Evolutionary conservation across 805 yeast species (phyloP), one percentile per base, ranked within the genome.

Genomic region (Vanderwaltozyma polyspora): DNA sequence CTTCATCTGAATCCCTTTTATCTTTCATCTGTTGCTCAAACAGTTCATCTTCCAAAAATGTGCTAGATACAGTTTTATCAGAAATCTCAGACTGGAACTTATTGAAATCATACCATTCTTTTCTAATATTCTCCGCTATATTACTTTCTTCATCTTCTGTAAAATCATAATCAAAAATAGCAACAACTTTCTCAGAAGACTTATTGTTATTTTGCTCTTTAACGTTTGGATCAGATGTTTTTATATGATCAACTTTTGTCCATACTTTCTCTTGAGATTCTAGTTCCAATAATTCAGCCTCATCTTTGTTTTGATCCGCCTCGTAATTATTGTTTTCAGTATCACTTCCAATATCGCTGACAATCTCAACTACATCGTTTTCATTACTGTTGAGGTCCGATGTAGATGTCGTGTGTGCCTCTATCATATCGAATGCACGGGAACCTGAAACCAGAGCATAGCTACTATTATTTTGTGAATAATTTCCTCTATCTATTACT

Each of bases 1-100:
- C 95, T 46, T 82, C 93, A 50, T 91, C 97, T 0, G 96, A 74
- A 54, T 89, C 96, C 45, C 97, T 68, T 38, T 76, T 72, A 22
- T 82, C 84, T 42, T 73, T 76, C 25, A 66, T 70, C 26, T 74
- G 69, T 48, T 78, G 74, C 34, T 74, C 76, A 44, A 67, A 74
- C n/a, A 84, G 59, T 19, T 53, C 66, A 25, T 63, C 64, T 7
- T 72, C 67, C 36, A 57, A 40, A 34, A 57, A 52, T 6, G 57
- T 47, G 1, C 42, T 38, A 6, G 36, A 31, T 4, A 33, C 29
- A 6, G 19, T 8, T 5, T 44, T 35, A 19, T 37, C 38, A 3
- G 57, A 56, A 7, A 58, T 56, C 10, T 72, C 70, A 13, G 32
- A 36, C 24, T 39, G 48, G 46, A 89, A 83, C 11, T 70, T 56